Base-by-base conservation (phyloP, 768 basidiomycete genomes). In the Boletellus ananas region DNA sequence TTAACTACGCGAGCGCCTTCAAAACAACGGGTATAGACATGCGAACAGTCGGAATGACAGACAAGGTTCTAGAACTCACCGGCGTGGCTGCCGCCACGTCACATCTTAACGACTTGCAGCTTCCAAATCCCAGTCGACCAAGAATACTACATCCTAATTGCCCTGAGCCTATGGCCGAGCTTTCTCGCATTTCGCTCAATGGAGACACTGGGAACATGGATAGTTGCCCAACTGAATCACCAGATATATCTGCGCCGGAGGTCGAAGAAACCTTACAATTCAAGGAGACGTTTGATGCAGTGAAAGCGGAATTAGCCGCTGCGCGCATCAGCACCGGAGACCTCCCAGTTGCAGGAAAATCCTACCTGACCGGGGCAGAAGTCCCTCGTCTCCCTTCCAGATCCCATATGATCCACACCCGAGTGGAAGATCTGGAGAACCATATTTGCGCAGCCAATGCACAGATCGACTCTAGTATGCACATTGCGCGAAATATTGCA, bases 1-100 rank as follows among this genome's bases (percentile, higher is more conserved):
- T 98, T 62, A 99, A 99, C 69, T 98, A 96, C 63, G 93, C 93
- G 3, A 87, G 91, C 51, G 76, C 90, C 6, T 98, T 96, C 80
- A 93, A 87, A 70, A 83, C 90, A 2, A 78, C 84, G 14, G 87
- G 87, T 10, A 74, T 97, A 34, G 77, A 81, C 39, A 92, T 96
- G 81, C 81, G 94, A 18, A 76, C 88, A 0, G 69, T 78, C 12
- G 81, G 79, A 16, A 81, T 92, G 76, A 79, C 84, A 17, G 74
- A 77, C 41, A 78, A 76, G 58, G 87, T 85, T 58, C 80, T 89
- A 27, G 79, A 87, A 54, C 75, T 90, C 35, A 87, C 90, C 3
- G 91, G 90, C 20, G 80, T 87, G 11, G 92, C 91, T 21, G 91
- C 92, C 18, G 91, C 92, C 16, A 80, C 84, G 14, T 92, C 90